These are phyloP conservation scores for Rhodomyrtus tomentosa DNA, from an alignment of 345 rosid species.

Conservation along the genomic window DNA sequence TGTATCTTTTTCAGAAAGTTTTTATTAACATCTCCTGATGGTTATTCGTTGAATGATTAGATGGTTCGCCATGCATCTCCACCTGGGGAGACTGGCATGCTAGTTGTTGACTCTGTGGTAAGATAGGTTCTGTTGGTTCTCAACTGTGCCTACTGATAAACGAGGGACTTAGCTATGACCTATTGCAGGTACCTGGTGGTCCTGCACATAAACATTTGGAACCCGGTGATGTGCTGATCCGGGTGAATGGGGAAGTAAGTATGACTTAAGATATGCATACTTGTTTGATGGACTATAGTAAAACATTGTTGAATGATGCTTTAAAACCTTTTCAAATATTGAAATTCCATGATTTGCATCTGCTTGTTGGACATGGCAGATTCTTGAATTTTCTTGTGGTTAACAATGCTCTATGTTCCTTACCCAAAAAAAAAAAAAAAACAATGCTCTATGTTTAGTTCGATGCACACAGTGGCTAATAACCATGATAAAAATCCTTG, in stretches of 20 bases:
- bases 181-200: slow-evolving; percentile 86
- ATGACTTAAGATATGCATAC: not conserved
- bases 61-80: slow-evolving; percentile 75
- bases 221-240: slow-evolving; percentile 93
- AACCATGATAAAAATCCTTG: not conserved
- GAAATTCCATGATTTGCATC: not conserved
- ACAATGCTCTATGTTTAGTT: too few relatives aligned
- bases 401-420: not conserved
- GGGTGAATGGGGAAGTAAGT: slow-evolving; percentile 81
- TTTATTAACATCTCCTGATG: not conserved
- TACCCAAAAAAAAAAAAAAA: too few relatives aligned
- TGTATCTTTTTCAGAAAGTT: not conserved
- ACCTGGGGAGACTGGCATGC: slow-evolving; percentile 87
- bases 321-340: not conserved
- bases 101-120: slow-evolving; percentile 89
- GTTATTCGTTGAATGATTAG: slow-evolving; percentile 20
- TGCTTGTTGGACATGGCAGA: not conserved
- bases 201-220: slow-evolving; percentile 77
- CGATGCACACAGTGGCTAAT: not conserved
- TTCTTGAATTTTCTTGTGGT: not conserved
- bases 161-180: not conserved
- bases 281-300: not conserved
- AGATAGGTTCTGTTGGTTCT: slow-evolving; percentile 3
- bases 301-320: not conserved
- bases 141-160: not conserved